Conservation (phyloP, 2,329 filamentous ascomycete species). For the Alternaria infectoria region DNA sequence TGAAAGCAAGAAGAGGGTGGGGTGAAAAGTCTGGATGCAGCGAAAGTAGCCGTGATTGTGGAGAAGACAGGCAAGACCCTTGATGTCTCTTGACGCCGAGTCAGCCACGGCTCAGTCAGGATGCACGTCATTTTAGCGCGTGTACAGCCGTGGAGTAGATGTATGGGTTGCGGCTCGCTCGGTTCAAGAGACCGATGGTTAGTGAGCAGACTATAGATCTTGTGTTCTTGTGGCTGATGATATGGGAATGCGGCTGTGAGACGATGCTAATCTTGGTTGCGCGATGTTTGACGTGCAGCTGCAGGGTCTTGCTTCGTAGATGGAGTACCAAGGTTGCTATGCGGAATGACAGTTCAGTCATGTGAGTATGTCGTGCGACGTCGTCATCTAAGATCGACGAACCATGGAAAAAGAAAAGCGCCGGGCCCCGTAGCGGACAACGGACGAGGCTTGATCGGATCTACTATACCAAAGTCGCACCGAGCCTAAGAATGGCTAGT, state of each 20-base stretch:
- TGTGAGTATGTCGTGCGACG: slow-evolving; percentile 1
- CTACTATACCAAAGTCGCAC: slow-evolving; percentile 2
- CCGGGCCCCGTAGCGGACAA: slow-evolving; percentile 1
- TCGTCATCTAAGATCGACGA: slow-evolving; percentile 11
- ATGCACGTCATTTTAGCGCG: slow-evolving; percentile 34
- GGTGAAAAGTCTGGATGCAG: slow-evolving; percentile 22
- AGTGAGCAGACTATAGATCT: slow-evolving; percentile 9
- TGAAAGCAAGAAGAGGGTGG: slow-evolving; percentile 16
- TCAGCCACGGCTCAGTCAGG: slow-evolving; percentile 21
- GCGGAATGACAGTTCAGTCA: not conserved
- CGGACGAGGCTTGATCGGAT: slow-evolving; percentile 8
- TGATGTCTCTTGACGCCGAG: slow-evolving; percentile 11
- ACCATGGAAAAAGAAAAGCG: slow-evolving; percentile 13
- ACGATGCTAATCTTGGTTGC: not conserved
- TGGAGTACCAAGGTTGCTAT: not conserved
- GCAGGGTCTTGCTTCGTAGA: slow-evolving; percentile 2
- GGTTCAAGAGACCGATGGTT: slow-evolving; percentile 20
- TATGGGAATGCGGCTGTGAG: slow-evolving; percentile 6
- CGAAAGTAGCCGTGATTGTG: slow-evolving; percentile 17
- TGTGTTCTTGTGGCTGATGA: slow-evolving; percentile 7
- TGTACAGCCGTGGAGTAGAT: slow-evolving; percentile 23
- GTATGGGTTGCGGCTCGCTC: slow-evolving; percentile 19
- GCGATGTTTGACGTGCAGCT: slow-evolving; percentile 7
- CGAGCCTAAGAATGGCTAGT: slow-evolving; percentile 9
- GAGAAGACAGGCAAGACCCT: slow-evolving; percentile 28